Evolutionary conservation across 352 stramenopile genomes (phyloP).

Genomic region (Globisporangium nagaii): DNA sequence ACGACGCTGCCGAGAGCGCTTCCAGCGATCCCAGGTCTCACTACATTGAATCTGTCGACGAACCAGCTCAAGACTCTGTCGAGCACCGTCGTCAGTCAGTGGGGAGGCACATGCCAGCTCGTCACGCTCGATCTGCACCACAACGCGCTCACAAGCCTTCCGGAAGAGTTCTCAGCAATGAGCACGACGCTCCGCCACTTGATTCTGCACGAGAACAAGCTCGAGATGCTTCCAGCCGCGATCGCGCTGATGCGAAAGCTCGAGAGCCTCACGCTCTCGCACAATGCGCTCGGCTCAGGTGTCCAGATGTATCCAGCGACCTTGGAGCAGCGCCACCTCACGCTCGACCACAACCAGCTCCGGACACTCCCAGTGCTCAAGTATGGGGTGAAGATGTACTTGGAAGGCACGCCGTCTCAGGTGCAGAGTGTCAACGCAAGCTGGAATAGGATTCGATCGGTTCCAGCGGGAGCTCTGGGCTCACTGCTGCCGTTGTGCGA

Average conservation of each 20-base stretch:
- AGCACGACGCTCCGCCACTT: slow-evolving; percentile 21
- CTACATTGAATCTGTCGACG: slow-evolving; percentile 26
- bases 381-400: slow-evolving; percentile 1
- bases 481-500: slow-evolving; percentile 21
- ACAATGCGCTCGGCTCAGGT: slow-evolving; percentile 10
- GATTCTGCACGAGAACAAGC: slow-evolving; percentile 37
- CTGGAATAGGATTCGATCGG: slow-evolving; percentile 24
- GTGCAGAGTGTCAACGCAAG: slow-evolving; percentile 20
- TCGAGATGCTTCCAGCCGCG: slow-evolving; percentile 22
- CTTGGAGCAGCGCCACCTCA: slow-evolving; percentile 10
- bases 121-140: slow-evolving; percentile 28
- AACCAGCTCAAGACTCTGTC: slow-evolving; percentile 27
- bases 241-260: slow-evolving; percentile 16
- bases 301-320: slow-evolving; percentile 24
- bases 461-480: slow-evolving; percentile 14
- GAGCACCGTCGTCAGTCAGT: slow-evolving; percentile 9
- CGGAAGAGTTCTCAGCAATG: slow-evolving; percentile 29
- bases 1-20: slow-evolving; percentile 12
- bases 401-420: slow-evolving; percentile 14
- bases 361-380: slow-evolving; percentile 14
- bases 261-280: slow-evolving; percentile 17
- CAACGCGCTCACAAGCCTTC: slow-evolving; percentile 31
- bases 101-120: slow-evolving; percentile 17
- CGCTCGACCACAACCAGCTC: slow-evolving; percentile 39
- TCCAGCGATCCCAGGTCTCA: slow-evolving; percentile 11